Conservation (phyloP, 2,329 filamentous ascomycete genomes). For the Cordyceps pruinosa region DNA sequence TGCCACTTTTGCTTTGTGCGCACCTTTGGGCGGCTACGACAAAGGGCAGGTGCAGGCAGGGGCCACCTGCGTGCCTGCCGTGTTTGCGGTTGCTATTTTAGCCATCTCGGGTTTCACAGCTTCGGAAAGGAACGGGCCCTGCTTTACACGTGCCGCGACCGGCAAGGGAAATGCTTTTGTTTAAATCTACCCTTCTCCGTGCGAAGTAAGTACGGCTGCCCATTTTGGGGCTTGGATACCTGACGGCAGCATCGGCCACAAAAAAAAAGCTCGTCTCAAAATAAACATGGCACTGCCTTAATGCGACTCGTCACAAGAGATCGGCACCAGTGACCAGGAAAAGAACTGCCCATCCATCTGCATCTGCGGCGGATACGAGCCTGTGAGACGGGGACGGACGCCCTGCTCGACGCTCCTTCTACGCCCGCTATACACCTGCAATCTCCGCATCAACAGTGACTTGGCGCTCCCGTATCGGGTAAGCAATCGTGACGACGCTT, state of each 20-base stretch:
- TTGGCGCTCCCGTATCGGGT: background rate
- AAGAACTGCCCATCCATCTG: too few species aligned
- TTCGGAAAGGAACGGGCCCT: background rate
- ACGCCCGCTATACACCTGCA: background rate
- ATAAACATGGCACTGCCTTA: too few species aligned
- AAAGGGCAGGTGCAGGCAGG: conserved; percentile 10
- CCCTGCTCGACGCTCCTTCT: too few species aligned
- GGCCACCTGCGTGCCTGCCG: background rate
- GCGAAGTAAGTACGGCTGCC: too few species aligned
- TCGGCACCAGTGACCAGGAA: too few species aligned
- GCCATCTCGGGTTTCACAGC: conserved; percentile 4
- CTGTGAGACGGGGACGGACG: background rate
- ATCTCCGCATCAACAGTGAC: background rate
- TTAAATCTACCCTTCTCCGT: background rate
- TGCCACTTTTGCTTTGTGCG: background rate
- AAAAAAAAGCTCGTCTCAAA: too few species aligned
- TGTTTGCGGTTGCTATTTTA: conserved; percentile 11
- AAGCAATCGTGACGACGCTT: background rate
- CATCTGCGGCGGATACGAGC: background rate
- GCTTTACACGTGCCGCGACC: background rate
- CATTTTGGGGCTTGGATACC: too few species aligned
- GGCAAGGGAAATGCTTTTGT: background rate
- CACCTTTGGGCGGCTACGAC: background rate
- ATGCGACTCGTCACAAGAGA: too few species aligned
- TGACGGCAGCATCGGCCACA: too few species aligned